These are phyloP conservation scores for Persicaria maculosa DNA, from an alignment of 148 eudicot genomes.

Conservation along the genomic window DNA sequence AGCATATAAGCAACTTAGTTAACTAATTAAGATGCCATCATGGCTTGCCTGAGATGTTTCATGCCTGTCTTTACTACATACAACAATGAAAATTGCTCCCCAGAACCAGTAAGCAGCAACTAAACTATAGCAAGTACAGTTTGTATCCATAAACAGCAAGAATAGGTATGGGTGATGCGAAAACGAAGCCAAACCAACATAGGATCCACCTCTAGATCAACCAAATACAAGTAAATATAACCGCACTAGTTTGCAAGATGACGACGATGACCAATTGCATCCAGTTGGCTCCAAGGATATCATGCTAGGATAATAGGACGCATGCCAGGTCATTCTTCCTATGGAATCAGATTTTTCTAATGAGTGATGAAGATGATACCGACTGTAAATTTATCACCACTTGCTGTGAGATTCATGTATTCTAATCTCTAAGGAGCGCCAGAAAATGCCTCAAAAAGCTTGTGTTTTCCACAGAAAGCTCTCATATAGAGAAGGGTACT, in stretches of 20 bases:
- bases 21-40: neutral
- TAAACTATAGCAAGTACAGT: neutral
- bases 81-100: neutral
- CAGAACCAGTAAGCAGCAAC: neutral
- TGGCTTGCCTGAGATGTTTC: neutral
- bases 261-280: neutral
- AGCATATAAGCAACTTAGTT: neutral
- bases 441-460: neutral
- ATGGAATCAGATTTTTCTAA: slow-evolving; percentile 2
- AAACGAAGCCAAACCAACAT: neutral
- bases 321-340: neutral
- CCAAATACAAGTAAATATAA: neutral
- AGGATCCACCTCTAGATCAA: slow-evolving; percentile 1
- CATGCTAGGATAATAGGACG: neutral
- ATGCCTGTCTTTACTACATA: neutral
- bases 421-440: slow-evolving; percentile 2
- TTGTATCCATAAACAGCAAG: neutral
- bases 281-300: neutral
- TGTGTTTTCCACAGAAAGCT: neutral
- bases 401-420: neutral
- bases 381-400: neutral
- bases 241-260: neutral
- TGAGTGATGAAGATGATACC: slow-evolving; percentile 3
- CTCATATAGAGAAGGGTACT: neutral
- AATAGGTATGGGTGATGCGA: neutral